Conservation (phyloP, 73 alveolate genomes). For the Blepharisma stoltei region DNA sequence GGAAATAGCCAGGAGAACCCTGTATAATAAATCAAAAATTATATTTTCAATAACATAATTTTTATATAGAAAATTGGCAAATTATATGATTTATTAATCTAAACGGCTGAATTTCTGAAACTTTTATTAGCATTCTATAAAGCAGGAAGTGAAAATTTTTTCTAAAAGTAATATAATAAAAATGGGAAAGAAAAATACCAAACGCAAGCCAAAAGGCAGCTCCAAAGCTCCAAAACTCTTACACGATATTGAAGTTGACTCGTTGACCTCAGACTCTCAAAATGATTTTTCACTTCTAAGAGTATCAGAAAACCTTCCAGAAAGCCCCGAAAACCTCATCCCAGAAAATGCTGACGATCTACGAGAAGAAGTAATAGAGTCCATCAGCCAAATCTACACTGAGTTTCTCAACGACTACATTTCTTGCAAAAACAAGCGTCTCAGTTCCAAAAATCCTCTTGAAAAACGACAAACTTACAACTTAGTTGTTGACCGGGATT, state of each 20-base stretch:
- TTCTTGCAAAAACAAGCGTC: background rate
- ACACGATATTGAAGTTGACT: background rate
- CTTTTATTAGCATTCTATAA: no score
- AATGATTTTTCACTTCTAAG: background rate
- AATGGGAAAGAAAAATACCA: background rate
- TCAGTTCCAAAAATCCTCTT: background rate
- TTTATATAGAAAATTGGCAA: no score
- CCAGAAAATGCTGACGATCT: background rate
- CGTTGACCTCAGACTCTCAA: background rate
- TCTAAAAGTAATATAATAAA: background rate
- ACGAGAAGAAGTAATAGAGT: background rate
- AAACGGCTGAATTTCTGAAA: no score
- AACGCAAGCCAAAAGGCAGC: background rate
- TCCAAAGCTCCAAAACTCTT: background rate
- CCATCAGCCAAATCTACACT: background rate
- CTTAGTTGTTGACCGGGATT: background rate
- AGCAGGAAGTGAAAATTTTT: no score
- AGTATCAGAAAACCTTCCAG: background rate
- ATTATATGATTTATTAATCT: no score
- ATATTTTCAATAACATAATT: no score
- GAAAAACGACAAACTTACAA: background rate
- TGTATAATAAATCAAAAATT: no score
- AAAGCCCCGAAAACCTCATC: background rate
- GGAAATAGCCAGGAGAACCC: no score
- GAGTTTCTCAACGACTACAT: conserved; percentile 5